Conservation (phyloP, 164 flowering plant species). For the Protea cynaroides region DNA sequence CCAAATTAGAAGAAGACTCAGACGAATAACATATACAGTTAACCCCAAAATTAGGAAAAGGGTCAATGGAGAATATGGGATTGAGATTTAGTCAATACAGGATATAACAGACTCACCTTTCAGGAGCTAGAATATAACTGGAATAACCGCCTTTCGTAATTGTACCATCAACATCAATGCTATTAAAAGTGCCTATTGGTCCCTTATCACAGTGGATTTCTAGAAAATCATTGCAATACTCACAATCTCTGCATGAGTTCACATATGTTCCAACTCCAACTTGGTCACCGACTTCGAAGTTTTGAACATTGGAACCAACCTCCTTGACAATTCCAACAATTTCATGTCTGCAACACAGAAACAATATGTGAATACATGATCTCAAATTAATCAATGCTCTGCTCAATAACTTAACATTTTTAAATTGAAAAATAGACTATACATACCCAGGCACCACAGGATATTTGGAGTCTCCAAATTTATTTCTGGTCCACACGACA, state of each 20-base stretch:
- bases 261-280: conserved; percentile 66
- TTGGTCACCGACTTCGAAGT: conserved; percentile 56
- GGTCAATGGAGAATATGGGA: no score
- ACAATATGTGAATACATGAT: background rate
- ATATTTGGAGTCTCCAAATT: conserved; percentile 28
- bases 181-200: conserved; percentile 39
- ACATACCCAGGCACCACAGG: conserved; percentile 56
- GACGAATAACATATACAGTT: no score
- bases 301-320: conserved; percentile 41
- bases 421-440: background rate
- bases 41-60: no score
- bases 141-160: conserved; percentile 67
- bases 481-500: conserved; percentile 36
- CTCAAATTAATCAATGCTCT: background rate
- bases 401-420: no score
- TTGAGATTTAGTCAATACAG: no score
- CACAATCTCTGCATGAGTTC: conserved; percentile 61
- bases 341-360: conserved; percentile 38
- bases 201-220: conserved; percentile 49
- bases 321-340: conserved; percentile 54
- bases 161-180: conserved; percentile 51
- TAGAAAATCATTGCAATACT: conserved; percentile 34
- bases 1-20: no score
- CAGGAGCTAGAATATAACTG: conserved; percentile 39
- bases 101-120: conserved; percentile 27